phyloP scores from a whole-genome alignment of 495 filamentous ascomycete species.

The Polyplosphaeria fusca region DNA sequence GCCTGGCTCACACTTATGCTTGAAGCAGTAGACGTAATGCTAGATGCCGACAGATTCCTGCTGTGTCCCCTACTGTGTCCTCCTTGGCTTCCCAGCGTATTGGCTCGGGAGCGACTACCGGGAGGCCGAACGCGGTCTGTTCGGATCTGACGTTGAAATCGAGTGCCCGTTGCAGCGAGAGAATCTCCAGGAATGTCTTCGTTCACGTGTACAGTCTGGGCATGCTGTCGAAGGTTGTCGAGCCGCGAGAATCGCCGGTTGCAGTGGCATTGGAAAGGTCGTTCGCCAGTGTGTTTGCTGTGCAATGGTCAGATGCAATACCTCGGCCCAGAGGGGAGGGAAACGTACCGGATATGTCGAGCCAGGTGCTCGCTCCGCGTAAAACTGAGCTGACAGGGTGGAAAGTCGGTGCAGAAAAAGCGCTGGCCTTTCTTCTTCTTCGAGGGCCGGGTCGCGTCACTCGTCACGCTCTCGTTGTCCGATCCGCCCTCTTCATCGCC shows the following conservation, averaged over 20 bases:
- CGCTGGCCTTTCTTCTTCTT: slow-evolving; percentile 97
- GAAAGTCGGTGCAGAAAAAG: slow-evolving; percentile 97
- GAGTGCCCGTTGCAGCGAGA: slow-evolving; percentile 85
- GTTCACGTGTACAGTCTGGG: slow-evolving; percentile 95
- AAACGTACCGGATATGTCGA: slow-evolving; percentile 79
- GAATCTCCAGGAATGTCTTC: slow-evolving; percentile 95
- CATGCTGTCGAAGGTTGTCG: slow-evolving; percentile 94
- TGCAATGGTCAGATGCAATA: slow-evolving; percentile 5
- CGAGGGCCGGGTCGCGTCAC: slow-evolving; percentile 59
- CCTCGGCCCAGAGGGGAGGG: too few relatives aligned
- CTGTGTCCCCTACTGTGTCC: slow-evolving; percentile 72
- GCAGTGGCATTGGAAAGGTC: slow-evolving; percentile 96
- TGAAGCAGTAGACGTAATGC: slow-evolving; percentile 73
- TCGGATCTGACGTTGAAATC: slow-evolving; percentile 91
- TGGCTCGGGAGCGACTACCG: slow-evolving; percentile 66
- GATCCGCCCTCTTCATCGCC: slow-evolving; percentile 72
- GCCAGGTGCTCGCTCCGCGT: slow-evolving; percentile 95
- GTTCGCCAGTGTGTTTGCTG: slow-evolving; percentile 96
- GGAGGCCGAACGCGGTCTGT: slow-evolving; percentile 76
- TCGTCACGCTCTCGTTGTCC: slow-evolving; percentile 71
- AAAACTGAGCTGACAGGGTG: slow-evolving; percentile 91
- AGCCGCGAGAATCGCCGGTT: slow-evolving; percentile 91
- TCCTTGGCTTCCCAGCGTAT: slow-evolving; percentile 66
- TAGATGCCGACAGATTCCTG: slow-evolving; percentile 80
- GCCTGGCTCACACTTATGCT: slow-evolving; percentile 53